Base-by-base conservation (phyloP, 352 stramenopile species). In the Pythium sukuiense region DNA sequence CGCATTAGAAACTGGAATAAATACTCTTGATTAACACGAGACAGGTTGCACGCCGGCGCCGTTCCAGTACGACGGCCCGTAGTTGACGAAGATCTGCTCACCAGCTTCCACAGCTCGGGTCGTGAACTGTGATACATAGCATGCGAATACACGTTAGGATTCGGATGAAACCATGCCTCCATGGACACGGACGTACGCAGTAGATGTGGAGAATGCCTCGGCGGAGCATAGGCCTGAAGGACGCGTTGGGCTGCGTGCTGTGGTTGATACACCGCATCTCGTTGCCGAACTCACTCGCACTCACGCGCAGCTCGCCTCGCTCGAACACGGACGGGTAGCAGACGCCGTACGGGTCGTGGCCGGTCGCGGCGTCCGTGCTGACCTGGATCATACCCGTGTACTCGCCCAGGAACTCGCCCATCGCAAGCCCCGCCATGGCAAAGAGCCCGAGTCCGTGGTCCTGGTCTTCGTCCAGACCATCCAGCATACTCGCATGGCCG, bases 181-280 rank as follows among this genome's bases (percentile, higher is more conserved):
- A 9, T 2, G 16, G 16, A 50, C 33, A 43, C 2, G 24, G 6
- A 84, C 84, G 63, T 74, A 93, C 82, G 41, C 85, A 93, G 60
- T 89, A 89, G 35, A 93, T 87, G 61, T 81, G 81, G 37, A 93
- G 76, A 59, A 91, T 80, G 30, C 81, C 85, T 30, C 73, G 67
- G 45, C 84, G 71, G 33, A 92, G 69, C 78, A 90, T 89, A 6
- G 83, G 81, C 39, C 79, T 69, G 56, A 93, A 91, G 53, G 71
- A 73, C 8, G 81, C 79, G 63, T 89, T 93, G 32, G 81, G 76
- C 6, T 64, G 64, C 14, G 61, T 69, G 66, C 81, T 91, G 70
- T 93, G 85, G 63, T 93, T 92, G 59, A 92, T 88, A 64, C 85
- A 92, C 33, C 83, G 85, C 24, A 89, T 91, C 54, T 74, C 67